Evolutionary conservation across 306 rosid genomes (phyloP).

Genomic region (Albizia julibrissin): DNA sequence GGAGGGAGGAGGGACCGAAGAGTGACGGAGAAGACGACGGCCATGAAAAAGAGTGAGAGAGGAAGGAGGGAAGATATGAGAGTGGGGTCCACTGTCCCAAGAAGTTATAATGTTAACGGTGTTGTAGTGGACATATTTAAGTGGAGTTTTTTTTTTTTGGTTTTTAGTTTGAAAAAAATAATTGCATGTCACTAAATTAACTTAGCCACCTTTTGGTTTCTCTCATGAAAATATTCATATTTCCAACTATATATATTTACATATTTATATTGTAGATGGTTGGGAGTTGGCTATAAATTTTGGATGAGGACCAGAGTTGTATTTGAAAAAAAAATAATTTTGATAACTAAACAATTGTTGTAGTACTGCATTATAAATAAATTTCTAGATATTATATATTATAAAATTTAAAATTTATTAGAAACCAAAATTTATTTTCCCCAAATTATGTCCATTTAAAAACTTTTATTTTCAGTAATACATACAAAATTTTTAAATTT

Average conservation of each 20-base stretch:
- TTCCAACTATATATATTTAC: background rate
- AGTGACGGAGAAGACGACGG: background rate
- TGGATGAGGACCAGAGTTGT: background rate
- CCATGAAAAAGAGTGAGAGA: background rate
- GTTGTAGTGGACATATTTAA: background rate
- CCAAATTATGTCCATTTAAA: background rate
- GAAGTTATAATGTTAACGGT: background rate
- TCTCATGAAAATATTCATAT: background rate
- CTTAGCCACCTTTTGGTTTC: background rate
- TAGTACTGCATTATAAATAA: background rate
- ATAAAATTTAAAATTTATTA: too few relatives aligned
- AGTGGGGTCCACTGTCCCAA: background rate
- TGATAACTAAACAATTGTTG: background rate
- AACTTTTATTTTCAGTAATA: background rate
- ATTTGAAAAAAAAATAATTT: background rate
- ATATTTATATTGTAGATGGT: background rate
- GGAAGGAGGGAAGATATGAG: conserved; percentile 11
- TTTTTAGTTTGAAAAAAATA: background rate
- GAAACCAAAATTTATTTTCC: background rate
- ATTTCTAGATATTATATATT: background rate
- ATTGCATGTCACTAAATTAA: background rate
- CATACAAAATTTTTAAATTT: too few relatives aligned
- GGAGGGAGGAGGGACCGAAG: background rate
- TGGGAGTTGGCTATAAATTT: background rate
- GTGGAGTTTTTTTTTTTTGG: background rate